Evolutionary conservation across 2,329 filamentous ascomycete genomes (phyloP).

Genomic region (Epichloe coenophiala): DNA sequence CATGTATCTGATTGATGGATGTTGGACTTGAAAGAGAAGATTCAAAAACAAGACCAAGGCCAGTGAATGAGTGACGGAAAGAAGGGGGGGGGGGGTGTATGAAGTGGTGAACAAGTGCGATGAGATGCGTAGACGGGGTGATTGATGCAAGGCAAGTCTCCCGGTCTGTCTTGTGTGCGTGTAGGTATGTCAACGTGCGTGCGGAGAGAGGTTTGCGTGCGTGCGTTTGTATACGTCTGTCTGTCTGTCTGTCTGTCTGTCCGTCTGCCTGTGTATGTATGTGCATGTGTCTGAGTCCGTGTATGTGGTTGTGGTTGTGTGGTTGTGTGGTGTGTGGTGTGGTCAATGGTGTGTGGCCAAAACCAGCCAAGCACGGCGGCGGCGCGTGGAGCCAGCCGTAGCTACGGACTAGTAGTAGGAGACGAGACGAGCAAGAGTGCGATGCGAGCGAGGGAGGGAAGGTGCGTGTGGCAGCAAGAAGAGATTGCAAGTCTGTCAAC

Average conservation of each 20-base stretch:
- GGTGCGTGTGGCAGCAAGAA: background rate
- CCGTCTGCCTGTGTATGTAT: background rate
- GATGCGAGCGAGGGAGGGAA: background rate
- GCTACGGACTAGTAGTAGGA: background rate
- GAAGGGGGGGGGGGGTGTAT: background rate
- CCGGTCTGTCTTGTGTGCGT: background rate
- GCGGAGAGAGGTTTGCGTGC: background rate
- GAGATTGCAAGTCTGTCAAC: background rate
- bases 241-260: background rate
- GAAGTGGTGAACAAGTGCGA: background rate
- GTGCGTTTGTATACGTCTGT: background rate
- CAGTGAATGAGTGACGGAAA: background rate
- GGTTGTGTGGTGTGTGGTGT: background rate
- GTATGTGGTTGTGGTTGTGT: background rate
- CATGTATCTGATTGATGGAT: slow-evolving; percentile 15
- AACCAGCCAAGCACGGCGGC: background rate
- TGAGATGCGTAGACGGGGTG: background rate
- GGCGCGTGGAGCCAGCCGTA: background rate
- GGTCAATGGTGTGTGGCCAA: background rate
- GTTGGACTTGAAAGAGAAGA: background rate
- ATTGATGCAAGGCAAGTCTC: background rate
- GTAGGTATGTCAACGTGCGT: background rate
- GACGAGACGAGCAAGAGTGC: background rate
- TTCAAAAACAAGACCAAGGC: background rate
- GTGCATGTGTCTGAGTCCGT: background rate